Percentiles rank a stretch among this genome's conserved stretches.
phyloP scores from a whole-genome alignment of 2,329 filamentous ascomycete genomes.

The Colletotrichum melonis region DNA sequence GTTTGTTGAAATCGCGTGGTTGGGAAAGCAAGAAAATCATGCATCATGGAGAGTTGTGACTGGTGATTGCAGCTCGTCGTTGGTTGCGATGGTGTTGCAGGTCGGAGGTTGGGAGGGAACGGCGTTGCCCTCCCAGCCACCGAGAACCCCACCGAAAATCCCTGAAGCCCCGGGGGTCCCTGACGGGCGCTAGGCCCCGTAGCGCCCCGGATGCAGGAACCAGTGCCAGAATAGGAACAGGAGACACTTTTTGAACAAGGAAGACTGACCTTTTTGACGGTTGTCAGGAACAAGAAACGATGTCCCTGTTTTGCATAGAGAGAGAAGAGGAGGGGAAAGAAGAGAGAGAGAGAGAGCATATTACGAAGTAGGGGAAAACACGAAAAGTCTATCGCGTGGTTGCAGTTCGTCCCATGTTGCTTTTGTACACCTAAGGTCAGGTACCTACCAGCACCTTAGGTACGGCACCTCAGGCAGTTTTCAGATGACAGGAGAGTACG shows the following conservation, averaged over 20 bases:
- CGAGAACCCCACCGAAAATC: conserved; percentile 11
- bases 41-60: not conserved
- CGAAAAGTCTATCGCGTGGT: not conserved
- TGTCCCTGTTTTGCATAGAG: not conserved
- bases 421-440: not conserved
- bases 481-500: not conserved
- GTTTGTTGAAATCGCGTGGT: conserved; percentile 23
- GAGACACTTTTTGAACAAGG: not conserved
- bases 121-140: conserved; percentile 32
- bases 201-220: conserved; percentile 30
- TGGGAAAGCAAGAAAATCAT: conserved; percentile 4
- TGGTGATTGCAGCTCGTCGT: not conserved
- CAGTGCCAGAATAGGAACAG: conserved; percentile 14
- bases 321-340: not conserved
- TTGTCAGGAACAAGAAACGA: not conserved
- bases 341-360: not conserved
- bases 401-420: conserved; percentile 22
- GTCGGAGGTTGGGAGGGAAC: conserved; percentile 24
- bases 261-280: not conserved
- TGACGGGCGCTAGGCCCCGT: conserved; percentile 23
- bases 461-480: not conserved
- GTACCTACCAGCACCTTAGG: not conserved
- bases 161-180: not conserved
- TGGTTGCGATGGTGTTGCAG: not conserved
- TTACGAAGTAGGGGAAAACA: not conserved